These are phyloP conservation scores for Mariannaea elegans DNA, from an alignment of 2,329 filamentous ascomycete genomes.

Conservation along the genomic window DNA sequence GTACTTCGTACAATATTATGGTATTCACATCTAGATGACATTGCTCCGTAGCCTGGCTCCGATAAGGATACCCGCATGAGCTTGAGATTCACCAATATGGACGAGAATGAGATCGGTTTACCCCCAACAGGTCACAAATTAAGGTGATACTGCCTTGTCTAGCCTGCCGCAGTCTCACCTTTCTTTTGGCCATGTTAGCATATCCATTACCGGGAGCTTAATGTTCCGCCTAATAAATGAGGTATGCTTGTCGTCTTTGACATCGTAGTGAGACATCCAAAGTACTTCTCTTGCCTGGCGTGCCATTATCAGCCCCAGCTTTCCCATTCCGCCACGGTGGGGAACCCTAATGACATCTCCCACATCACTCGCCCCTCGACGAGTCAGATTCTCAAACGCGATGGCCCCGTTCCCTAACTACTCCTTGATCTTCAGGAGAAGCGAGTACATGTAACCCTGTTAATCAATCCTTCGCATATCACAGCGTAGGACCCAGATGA, in stretches of 20 bases:
- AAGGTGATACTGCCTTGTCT: background rate
- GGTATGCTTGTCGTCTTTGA: no score
- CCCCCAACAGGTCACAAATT: no score
- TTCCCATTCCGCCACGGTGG: slow-evolving; percentile 2
- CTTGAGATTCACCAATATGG: background rate
- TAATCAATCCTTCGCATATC: no score
- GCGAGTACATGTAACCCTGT: no score
- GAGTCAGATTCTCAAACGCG: background rate
- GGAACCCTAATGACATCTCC: background rate
- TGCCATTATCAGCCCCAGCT: background rate
- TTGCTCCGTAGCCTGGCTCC: background rate
- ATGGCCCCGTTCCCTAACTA: background rate
- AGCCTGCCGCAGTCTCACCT: background rate
- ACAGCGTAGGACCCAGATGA: no score
- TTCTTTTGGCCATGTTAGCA: no score
- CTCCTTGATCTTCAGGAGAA: slow-evolving; percentile 17
- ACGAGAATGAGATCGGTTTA: background rate
- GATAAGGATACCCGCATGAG: slow-evolving; percentile 10
- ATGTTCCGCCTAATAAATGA: background rate
- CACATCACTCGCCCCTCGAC: background rate
- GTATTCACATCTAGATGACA: background rate
- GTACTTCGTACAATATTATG: no score
- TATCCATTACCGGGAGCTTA: background rate
- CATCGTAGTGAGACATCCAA: background rate
- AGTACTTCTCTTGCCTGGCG: background rate